A percentile compares a stretch with the other conserved stretches of the same genome.
Conservation (phyloP, 2,329 filamentous ascomycete genomes). For the Fusarium begoniae region DNA sequence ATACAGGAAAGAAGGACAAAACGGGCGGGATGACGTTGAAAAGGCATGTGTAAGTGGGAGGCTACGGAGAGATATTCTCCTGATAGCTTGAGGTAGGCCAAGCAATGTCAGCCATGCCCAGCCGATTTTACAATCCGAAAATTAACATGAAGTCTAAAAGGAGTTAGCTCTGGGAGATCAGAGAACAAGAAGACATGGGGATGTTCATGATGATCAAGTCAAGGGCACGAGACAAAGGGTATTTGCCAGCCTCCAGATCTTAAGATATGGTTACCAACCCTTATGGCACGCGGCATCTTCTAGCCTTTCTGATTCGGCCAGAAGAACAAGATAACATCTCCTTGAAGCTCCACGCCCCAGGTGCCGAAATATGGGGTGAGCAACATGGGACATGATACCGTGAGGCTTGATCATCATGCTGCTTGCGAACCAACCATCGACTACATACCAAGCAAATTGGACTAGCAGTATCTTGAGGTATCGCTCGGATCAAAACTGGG, state of each 20-base stretch:
- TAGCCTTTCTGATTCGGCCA: slow-evolving; percentile 9
- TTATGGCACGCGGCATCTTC: background rate
- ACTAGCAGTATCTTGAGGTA: background rate
- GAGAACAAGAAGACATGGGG: background rate
- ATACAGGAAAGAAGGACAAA: background rate
- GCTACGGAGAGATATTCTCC: background rate
- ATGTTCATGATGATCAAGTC: background rate
- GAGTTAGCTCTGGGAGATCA: background rate
- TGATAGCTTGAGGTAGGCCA: background rate
- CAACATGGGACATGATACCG: background rate
- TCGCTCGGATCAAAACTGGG: background rate
- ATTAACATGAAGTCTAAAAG: background rate
- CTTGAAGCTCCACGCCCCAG: background rate
- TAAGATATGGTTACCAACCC: slow-evolving; percentile 2
- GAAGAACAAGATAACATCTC: background rate
- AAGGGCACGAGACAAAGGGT: slow-evolving; percentile 1
- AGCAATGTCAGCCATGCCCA: background rate
- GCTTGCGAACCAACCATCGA: background rate
- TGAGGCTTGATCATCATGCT: background rate
- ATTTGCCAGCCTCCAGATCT: background rate
- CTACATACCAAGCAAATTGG: background rate
- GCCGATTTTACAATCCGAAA: background rate
- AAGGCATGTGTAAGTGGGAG: slow-evolving; percentile 3
- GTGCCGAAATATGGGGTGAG: background rate
- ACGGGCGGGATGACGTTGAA: background rate